phyloP scores from a whole-genome alignment of 441 rosid species.

The Euphorbia schlechtendalii region DNA sequence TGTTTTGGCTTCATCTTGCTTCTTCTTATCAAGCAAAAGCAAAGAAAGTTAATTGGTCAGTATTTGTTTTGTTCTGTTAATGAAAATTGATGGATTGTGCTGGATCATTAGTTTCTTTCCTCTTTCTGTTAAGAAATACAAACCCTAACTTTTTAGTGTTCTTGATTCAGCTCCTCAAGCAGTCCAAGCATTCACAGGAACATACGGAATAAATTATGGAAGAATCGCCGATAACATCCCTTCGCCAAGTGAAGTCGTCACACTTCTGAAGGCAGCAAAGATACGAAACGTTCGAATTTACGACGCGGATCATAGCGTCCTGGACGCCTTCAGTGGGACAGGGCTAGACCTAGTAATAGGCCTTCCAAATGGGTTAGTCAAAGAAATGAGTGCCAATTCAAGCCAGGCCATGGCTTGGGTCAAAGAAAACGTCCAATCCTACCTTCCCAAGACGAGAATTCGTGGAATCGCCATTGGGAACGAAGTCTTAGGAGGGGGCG shows the following conservation, averaged over 20 bases:
- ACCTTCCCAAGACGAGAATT: slow-evolving; percentile 66
- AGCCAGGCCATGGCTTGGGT: slow-evolving; percentile 81
- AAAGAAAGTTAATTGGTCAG: background rate
- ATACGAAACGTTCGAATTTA: slow-evolving; percentile 78
- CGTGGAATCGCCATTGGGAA: slow-evolving; percentile 89
- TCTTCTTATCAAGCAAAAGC: background rate
- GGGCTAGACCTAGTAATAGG: slow-evolving; percentile 82
- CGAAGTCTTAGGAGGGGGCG: slow-evolving; percentile 66
- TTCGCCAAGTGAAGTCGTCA: slow-evolving; percentile 76
- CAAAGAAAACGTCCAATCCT: slow-evolving; percentile 69
- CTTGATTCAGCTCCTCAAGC: slow-evolving; percentile 29
- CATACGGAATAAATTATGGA: slow-evolving; percentile 93
- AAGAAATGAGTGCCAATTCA: slow-evolving; percentile 57
- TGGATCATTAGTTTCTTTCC: background rate
- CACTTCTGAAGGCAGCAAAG: slow-evolving; percentile 72
- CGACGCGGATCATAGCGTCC: slow-evolving; percentile 77
- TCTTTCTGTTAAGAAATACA: slow-evolving; percentile 1
- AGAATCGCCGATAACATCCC: slow-evolving; percentile 85
- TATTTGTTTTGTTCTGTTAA: too few species aligned
- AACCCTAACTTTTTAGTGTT: background rate
- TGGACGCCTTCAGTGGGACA: slow-evolving; percentile 68
- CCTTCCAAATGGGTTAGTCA: slow-evolving; percentile 59
- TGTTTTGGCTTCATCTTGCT: too few species aligned
- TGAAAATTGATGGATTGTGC: too few species aligned
- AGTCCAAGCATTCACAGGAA: slow-evolving; percentile 62